Percentiles rank a stretch among this genome's conserved stretches.
phyloP scores from a whole-genome alignment of 331 rosid genomes.

The Malus hybrid region DNA sequence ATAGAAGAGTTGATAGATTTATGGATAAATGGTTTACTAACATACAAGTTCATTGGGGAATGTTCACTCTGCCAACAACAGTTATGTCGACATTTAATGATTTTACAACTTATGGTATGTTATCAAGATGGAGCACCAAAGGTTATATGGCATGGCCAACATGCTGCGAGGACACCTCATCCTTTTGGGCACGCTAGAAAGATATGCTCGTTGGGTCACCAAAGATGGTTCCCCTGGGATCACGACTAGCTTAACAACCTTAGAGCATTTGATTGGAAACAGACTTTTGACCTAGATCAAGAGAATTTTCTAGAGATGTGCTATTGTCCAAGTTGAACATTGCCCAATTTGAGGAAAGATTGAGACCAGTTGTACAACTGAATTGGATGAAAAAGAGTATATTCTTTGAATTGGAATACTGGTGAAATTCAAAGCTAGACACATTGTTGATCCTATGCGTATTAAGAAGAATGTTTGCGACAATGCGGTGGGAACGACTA shows the following conservation, averaged over 20 bases:
- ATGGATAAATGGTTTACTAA: background rate
- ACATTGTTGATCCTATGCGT: no score
- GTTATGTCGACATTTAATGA: background rate
- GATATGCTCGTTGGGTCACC: background rate
- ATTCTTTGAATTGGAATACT: no score
- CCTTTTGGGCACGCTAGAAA: background rate
- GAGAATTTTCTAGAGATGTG: background rate
- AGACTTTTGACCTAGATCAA: background rate
- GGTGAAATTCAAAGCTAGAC: no score
- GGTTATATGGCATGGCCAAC: background rate
- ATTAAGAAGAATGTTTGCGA: no score
- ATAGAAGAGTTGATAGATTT: background rate
- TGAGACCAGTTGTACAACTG: no score
- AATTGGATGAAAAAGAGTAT: no score
- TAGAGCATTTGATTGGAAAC: no score
- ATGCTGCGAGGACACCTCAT: background rate
- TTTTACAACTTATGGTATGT: background rate
- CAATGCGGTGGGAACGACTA: no score
- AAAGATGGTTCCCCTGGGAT: background rate
- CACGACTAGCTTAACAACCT: background rate
- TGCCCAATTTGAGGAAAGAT: no score
- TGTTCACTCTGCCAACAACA: background rate
- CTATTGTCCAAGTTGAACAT: no score
- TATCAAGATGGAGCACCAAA: background rate
- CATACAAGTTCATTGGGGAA: background rate